These are phyloP conservation scores for Alternaria ventricosa DNA, from an alignment of 2,329 filamentous ascomycete species.

Conservation along the genomic window DNA sequence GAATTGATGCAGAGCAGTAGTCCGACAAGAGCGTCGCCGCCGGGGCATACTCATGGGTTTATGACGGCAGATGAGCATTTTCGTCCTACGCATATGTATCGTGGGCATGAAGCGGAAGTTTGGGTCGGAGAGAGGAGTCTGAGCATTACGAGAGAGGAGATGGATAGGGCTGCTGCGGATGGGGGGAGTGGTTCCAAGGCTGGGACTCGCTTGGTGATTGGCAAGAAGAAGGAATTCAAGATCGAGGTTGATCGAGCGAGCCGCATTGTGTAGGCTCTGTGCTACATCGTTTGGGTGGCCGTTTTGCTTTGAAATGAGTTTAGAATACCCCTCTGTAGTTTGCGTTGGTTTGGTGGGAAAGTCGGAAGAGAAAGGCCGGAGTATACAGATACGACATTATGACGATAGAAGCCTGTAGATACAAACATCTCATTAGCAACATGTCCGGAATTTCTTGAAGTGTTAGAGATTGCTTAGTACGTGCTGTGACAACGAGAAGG, in stretches of 20 bases:
- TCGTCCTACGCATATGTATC: slow-evolving; percentile 27
- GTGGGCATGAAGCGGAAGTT: slow-evolving; percentile 30
- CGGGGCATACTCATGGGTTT: not conserved
- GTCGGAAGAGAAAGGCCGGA: not conserved
- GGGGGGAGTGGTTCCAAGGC: slow-evolving; percentile 1
- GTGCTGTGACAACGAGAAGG: not conserved
- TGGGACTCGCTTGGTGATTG: slow-evolving; percentile 34
- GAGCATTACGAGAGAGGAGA: slow-evolving; percentile 24
- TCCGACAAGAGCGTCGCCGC: slow-evolving; percentile 13
- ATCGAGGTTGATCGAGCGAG: slow-evolving; percentile 36
- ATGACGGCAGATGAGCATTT: slow-evolving; percentile 29
- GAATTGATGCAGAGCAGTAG: not conserved
- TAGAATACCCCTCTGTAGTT: slow-evolving; percentile 10
- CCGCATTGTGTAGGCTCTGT: slow-evolving; percentile 5
- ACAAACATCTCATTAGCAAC: not conserved
- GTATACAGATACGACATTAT: not conserved
- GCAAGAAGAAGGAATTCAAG: slow-evolving; percentile 40
- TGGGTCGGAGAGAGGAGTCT: slow-evolving; percentile 27
- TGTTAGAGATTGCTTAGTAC: not conserved
- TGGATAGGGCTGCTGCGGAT: not conserved
- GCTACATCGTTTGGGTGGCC: not conserved
- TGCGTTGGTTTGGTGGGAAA: not conserved
- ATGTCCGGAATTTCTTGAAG: not conserved
- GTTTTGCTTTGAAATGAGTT: not conserved
- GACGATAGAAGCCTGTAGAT: not conserved